Conservation (phyloP, 2,329 filamentous ascomycete species). For the Beauveria caledonica region DNA sequence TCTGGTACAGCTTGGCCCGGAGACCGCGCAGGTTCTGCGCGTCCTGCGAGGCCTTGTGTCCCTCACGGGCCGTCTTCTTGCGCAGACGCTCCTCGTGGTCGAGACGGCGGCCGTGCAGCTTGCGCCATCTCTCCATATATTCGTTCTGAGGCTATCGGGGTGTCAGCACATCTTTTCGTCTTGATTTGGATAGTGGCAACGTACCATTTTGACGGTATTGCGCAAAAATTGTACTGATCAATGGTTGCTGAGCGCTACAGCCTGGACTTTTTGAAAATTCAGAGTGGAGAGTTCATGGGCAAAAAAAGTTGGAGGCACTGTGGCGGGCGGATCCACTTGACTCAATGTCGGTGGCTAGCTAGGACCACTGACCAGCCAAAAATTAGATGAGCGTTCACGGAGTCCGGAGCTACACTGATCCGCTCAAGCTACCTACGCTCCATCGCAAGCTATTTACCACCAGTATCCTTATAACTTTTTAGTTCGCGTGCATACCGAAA, state of each 20-base stretch:
- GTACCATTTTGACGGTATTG: conserved; percentile 27
- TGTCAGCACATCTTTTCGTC: background rate
- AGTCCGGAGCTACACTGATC: conserved; percentile 28
- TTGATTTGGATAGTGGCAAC: background rate
- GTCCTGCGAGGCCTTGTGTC: conserved; percentile 79
- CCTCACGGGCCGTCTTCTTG: conserved; percentile 81
- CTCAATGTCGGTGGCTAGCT: conserved; percentile 12
- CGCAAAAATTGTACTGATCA: conserved; percentile 16
- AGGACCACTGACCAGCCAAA: conserved; percentile 7
- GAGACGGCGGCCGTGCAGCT: conserved; percentile 41
- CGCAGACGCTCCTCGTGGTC: conserved; percentile 84
- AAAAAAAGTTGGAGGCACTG: conserved; percentile 20
- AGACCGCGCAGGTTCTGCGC: conserved; percentile 90
- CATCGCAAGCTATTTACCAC: conserved; percentile 2
- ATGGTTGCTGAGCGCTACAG: conserved; percentile 3
- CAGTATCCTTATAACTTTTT: conserved; percentile 9
- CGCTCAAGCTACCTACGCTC: conserved; percentile 14
- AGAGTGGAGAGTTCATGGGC: background rate
- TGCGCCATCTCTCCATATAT: conserved; percentile 61
- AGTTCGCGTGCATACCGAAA: conserved; percentile 8
- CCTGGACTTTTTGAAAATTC: conserved; percentile 19
- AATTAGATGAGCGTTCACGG: conserved; percentile 16
- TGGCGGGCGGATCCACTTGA: background rate
- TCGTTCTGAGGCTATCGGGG: conserved; percentile 61
- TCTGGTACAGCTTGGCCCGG: conserved; percentile 84